Conservation (phyloP, 1,139 yeast genomes). For the Diutina mesorugosa region DNA sequence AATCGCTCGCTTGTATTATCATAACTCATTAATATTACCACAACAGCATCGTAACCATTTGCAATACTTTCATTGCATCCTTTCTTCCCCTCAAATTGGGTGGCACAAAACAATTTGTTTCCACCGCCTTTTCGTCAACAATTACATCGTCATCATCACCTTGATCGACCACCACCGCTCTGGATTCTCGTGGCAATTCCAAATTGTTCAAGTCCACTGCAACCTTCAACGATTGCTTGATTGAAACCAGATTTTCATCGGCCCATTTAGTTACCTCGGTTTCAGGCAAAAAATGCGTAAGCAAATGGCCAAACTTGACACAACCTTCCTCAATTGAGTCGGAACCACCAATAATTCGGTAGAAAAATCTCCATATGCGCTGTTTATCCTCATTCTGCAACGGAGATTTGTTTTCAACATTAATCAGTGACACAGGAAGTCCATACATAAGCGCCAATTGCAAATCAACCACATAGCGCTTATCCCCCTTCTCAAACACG, state of each 20-base stretch:
- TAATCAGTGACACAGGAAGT: constrained; percentile 3
- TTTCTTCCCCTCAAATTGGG: background rate
- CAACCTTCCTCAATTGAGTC: constrained; percentile 4
- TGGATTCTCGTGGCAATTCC: background rate
- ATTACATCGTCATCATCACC: background rate
- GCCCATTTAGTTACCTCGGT: background rate
- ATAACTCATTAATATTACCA: background rate
- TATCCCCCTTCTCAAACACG: constrained; percentile 12
- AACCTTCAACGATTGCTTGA: background rate
- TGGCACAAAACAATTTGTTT: constrained; percentile 1
- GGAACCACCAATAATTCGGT: constrained; percentile 7
- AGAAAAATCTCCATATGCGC: constrained; percentile 7
- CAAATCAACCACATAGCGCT: constrained; percentile 7
- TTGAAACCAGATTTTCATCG: background rate
- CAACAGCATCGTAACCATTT: background rate
- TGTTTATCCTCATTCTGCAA: constrained; percentile 5
- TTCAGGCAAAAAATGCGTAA: constrained; percentile 4
- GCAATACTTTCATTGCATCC: background rate
- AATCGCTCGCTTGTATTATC: background rate
- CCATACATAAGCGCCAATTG: constrained; percentile 7
- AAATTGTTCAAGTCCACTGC: background rate
- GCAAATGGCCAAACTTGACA: constrained; percentile 5
- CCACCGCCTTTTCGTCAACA: background rate
- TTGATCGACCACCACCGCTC: background rate
- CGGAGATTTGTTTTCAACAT: background rate